phyloP scores from a whole-genome alignment of 148 eudicot genomes.

The Gaultheria prostrata region DNA sequence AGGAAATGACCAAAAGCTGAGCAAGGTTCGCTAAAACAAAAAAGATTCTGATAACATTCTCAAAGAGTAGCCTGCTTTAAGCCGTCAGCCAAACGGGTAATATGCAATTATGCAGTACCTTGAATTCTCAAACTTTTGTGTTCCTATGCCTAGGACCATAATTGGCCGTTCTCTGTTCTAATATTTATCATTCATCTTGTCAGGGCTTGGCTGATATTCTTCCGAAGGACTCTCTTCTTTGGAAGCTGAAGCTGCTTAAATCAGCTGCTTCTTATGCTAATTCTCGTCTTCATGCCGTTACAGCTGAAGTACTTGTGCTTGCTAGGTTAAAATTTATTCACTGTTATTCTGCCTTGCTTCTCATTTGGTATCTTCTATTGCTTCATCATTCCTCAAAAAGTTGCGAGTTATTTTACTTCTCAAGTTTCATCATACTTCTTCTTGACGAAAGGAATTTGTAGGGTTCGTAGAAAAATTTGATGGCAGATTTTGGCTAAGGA shows the following conservation, averaged over 20 bases:
- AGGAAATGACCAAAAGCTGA: neutral
- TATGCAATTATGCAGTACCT: neutral
- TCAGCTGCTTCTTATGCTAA: conserved; percentile 83
- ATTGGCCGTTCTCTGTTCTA: neutral
- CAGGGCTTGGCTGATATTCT: conserved; percentile 81
- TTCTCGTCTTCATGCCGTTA: conserved; percentile 87
- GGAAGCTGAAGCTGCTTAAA: conserved; percentile 87
- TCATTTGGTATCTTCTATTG: neutral
- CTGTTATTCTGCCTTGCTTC: neutral
- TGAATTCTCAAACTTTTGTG: neutral
- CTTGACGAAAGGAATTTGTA: neutral
- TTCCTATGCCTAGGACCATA: neutral
- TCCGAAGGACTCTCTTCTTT: conserved; percentile 76
- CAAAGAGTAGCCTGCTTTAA: neutral
- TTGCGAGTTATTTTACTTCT: neutral
- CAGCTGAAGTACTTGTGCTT: conserved; percentile 92
- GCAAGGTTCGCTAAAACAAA: neutral
- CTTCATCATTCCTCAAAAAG: neutral
- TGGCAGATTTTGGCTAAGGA: neutral
- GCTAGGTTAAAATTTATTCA: conserved; percentile 56
- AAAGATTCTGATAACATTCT: neutral
- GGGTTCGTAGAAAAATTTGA: neutral
- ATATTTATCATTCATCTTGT: conserved; percentile 12
- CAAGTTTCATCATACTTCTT: neutral
- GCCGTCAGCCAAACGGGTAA: neutral